Base-by-base conservation (phyloP, 805 yeast genomes). In the Candida bentonensis region DNA sequence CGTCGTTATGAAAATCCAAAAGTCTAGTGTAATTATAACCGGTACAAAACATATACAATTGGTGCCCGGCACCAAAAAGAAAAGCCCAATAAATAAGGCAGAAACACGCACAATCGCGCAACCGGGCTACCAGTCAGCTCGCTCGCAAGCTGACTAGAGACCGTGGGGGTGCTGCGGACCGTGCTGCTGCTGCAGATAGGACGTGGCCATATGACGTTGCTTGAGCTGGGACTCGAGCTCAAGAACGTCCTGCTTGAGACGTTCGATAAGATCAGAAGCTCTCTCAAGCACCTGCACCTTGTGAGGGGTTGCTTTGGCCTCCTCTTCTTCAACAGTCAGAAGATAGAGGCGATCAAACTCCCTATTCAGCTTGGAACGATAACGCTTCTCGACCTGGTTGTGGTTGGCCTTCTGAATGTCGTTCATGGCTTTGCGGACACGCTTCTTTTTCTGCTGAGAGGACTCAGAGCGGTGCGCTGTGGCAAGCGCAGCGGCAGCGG, bases 341-440 rank as follows among this genome's bases (percentile, higher is more conserved):
- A 5, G 5, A 17, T 30, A n/a, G 11, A 30, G 36, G 5, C 20
- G 13, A 5, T 11, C 36, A 15, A 9, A 30, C 36, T 30, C 36
- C 17, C 7, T 7, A 15, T 30, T 30, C 17, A 30, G 36, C 7
- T 17, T 11, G 17, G n/a, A 4, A 9, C 36, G 7, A 30, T 30
- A 30, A 17, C 36, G 36, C 36, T 30, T 30, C 36, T 30, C 36
- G 17, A 30, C 36, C 36, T 30, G 17, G 36, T 30, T 30, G 36
- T 30, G 36, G 17, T 30, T 30, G 36, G 17, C 36, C 36, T 30
- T 30, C 36, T 30, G 36, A 17, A 17, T n/a, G 17, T 30, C 36
- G 20, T 30, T 30, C 36, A 30, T 30, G 36, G 36, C 17, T 17
- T 30, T 11, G 11, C 36, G 11, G 5, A 9, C n/a, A 30, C 36